Conservation (phyloP, 2,329 filamentous ascomycete genomes). For the Verticillium zaregamsianum region DNA sequence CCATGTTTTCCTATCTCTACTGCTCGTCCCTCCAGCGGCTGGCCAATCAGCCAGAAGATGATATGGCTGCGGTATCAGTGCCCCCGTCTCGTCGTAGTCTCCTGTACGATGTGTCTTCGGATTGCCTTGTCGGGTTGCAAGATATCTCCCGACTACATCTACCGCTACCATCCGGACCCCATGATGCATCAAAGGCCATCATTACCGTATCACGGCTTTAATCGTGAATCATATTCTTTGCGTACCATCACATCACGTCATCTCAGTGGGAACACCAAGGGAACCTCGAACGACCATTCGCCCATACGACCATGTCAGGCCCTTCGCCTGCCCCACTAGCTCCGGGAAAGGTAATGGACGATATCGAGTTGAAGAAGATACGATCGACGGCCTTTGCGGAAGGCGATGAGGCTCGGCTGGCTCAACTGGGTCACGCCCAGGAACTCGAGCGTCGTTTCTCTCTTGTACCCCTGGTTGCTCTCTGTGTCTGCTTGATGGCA, state of each 20-base stretch:
- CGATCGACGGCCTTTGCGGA: not conserved
- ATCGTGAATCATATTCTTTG: not conserved
- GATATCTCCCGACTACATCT: conserved; percentile 1
- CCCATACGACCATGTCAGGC: not conserved
- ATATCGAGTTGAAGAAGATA: not conserved
- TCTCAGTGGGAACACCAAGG: not conserved
- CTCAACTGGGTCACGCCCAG: conserved; percentile 22
- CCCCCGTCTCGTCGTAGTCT: not conserved
- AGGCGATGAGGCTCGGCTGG: conserved; percentile 18
- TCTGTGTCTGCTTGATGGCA: conserved; percentile 44
- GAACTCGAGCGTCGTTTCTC: conserved; percentile 30
- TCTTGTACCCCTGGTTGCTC: conserved; percentile 35
- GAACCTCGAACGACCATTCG: not conserved
- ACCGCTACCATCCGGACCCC: not conserved
- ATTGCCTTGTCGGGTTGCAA: not conserved
- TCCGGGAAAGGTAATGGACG: not conserved
- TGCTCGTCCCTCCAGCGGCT: not conserved
- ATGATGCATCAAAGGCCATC: not conserved
- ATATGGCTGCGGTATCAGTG: not conserved
- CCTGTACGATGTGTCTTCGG: not conserved
- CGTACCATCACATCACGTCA: not conserved
- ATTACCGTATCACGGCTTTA: not conserved
- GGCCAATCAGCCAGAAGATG: not conserved
- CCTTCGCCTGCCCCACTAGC: not conserved
- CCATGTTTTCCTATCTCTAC: not conserved